Conservation (phyloP, 176 grass and related monocot species). For the sorghum (Sorghum bicolor) region Sorghum_bicolor_NCBIv3 NC_012873.2:4881001-4881500, state of each 20-base stretch:
- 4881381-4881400: not conserved
- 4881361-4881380: slow-evolving; percentile 7
- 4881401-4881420: slow-evolving; percentile 4
- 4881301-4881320: slow-evolving; percentile 62
- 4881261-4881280: slow-evolving; percentile 75
- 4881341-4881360: slow-evolving; percentile 13
- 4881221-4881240: slow-evolving; percentile 52
- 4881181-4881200: not conserved
- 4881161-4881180: not conserved
- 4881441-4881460: slow-evolving; percentile 13
- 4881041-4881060: slow-evolving; percentile 52
- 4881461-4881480: not conserved
- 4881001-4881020: slow-evolving; percentile 50
- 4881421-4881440: not conserved
- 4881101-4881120: slow-evolving; percentile 22
- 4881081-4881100: slow-evolving; percentile 95
- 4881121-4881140: not conserved
- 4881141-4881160: not conserved
- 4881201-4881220: slow-evolving; percentile 6
- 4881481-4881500: slow-evolving; percentile 1
- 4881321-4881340: slow-evolving; percentile 28
- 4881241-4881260: slow-evolving; percentile 78
- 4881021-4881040: slow-evolving; percentile 46
- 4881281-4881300: slow-evolving; percentile 94
- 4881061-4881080: slow-evolving; percentile 69